Conservation (phyloP, 2,329 filamentous ascomycete genomes). For the Emergomyces pasteurianus region DNA sequence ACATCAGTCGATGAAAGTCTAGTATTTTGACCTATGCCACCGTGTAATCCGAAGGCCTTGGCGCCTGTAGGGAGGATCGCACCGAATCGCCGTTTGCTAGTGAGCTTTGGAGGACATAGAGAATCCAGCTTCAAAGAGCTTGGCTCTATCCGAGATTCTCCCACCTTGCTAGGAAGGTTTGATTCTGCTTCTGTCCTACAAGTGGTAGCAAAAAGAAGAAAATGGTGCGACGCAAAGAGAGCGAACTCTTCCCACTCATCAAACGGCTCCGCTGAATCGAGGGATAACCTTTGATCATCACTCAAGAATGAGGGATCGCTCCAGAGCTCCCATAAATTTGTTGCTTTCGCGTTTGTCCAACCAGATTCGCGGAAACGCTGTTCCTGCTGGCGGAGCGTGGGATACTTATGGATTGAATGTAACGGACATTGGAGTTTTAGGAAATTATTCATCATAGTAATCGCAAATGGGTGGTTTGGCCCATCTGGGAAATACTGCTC, state of each 20-base stretch:
- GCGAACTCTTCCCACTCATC: slow-evolving; percentile 96
- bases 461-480: slow-evolving; percentile 66
- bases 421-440: slow-evolving; percentile 66
- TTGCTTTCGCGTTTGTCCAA: slow-evolving; percentile 51
- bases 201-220: slow-evolving; percentile 56
- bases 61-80: slow-evolving; percentile 36
- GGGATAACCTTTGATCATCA: slow-evolving; percentile 42
- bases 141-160: background rate
- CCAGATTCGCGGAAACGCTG: slow-evolving; percentile 56
- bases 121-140: slow-evolving; percentile 11
- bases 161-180: slow-evolving; percentile 8
- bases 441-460: slow-evolving; percentile 76
- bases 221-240: slow-evolving; percentile 74
- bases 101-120: slow-evolving; percentile 22
- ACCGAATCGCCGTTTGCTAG: slow-evolving; percentile 49
- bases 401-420: slow-evolving; percentile 61
- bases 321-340: slow-evolving; percentile 77
- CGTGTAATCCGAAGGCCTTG: slow-evolving; percentile 26
- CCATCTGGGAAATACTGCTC: slow-evolving; percentile 80
- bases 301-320: slow-evolving; percentile 54
- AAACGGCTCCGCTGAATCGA: slow-evolving; percentile 70
- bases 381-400: slow-evolving; percentile 52
- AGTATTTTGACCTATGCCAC: slow-evolving; percentile 34
- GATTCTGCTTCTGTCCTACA: background rate
- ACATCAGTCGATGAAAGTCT: slow-evolving; percentile 37